A percentile compares a stretch with the other conserved stretches of the same genome.
Conservation (phyloP, 1,284 basidiomycete genomes). For the Mycosarcoma maydis region DNA sequence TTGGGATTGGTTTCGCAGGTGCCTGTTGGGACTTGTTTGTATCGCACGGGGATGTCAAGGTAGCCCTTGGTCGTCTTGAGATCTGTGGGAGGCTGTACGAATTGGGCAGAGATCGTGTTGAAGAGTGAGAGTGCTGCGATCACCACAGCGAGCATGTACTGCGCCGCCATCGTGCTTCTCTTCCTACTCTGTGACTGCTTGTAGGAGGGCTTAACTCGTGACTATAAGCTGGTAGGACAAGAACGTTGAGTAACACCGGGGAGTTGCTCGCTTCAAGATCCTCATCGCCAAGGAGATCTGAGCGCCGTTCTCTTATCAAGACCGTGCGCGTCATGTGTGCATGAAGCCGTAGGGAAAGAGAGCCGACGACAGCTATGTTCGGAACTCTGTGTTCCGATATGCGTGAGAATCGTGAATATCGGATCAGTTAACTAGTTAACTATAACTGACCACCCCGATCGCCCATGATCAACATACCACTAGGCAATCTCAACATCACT, state of each 20-base stretch:
- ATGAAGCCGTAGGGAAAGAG: background rate
- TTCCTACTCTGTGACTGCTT: no score
- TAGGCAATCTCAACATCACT: no score
- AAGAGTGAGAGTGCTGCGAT: slow-evolving; percentile 6
- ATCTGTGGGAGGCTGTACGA: slow-evolving; percentile 30
- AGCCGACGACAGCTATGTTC: background rate
- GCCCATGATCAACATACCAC: no score
- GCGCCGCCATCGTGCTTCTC: slow-evolving; percentile 3
- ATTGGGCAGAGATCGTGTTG: slow-evolving; percentile 13
- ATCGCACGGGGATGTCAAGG: slow-evolving; percentile 45
- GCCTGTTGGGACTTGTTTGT: slow-evolving; percentile 70
- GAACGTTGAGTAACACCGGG: no score
- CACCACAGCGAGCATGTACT: background rate
- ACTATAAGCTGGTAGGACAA: no score
- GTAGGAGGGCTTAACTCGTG: no score
- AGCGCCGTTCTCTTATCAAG: background rate
- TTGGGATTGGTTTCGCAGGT: slow-evolving; percentile 78
- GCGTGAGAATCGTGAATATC: background rate
- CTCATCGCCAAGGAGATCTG: no score
- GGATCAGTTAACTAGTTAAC: no score
- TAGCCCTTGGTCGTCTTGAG: slow-evolving; percentile 28
- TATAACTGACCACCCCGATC: no score
- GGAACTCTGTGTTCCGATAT: background rate
- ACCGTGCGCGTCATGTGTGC: background rate
- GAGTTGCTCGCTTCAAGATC: no score